Evolutionary conservation across 2,329 filamentous ascomycete species (phyloP).

Genomic region (Sporothrix inflata): DNA sequence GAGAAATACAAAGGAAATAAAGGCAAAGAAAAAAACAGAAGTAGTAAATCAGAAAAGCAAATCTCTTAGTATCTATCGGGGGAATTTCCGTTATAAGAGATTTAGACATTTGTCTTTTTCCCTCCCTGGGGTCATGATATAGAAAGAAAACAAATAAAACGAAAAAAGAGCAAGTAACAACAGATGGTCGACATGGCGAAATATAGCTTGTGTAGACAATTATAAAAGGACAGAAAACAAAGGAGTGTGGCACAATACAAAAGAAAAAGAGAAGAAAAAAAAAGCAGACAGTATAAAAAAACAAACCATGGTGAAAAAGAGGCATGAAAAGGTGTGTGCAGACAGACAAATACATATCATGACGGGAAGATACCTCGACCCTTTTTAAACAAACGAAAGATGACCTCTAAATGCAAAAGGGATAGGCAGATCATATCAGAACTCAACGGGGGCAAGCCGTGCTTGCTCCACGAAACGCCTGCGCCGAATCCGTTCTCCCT

Average conservation of each 20-base stretch:
- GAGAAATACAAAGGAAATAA: neutral
- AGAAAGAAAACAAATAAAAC: slow-evolving; percentile 8
- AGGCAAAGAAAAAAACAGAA: neutral
- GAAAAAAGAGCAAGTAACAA: neutral
- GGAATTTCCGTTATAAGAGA: slow-evolving; percentile 23
- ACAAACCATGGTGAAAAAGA: neutral
- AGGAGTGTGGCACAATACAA: neutral
- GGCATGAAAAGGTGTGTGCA: neutral
- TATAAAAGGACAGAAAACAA: neutral
- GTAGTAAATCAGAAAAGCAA: slow-evolving; percentile 20
- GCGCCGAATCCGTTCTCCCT: neutral
- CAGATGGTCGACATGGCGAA: neutral
- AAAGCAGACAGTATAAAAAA: neutral
- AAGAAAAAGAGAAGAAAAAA: neutral
- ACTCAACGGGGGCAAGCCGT: neutral
- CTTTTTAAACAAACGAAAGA: neutral
- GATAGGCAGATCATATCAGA: slow-evolving; percentile 1
- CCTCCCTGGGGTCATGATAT: slow-evolving; percentile 26
- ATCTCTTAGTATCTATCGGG: slow-evolving; percentile 31
- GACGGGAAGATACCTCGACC: neutral
- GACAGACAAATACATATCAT: slow-evolving; percentile 18
- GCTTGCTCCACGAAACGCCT: slow-evolving; percentile 14
- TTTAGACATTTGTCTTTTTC: slow-evolving; percentile 23
- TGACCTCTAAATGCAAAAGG: slow-evolving; percentile 9
- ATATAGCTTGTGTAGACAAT: neutral